phyloP scores from a whole-genome alignment of 2,329 filamentous ascomycete genomes.

The Pseudocercospora ulei region DNA sequence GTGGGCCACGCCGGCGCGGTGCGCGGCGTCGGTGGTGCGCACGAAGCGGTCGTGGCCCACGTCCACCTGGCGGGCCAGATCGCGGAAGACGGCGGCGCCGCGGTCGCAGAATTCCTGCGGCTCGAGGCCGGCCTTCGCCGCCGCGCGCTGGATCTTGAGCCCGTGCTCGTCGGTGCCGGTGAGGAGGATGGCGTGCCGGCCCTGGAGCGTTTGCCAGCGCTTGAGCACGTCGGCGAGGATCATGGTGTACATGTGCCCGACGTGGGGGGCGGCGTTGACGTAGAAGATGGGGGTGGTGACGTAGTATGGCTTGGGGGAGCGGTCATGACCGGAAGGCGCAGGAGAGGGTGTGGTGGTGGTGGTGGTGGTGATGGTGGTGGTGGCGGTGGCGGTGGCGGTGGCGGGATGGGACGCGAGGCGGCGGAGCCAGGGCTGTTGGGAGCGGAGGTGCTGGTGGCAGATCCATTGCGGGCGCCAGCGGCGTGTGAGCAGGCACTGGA shows the following conservation, averaged over 20 bases:
- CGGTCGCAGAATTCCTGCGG: slow-evolving; percentile 82
- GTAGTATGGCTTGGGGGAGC: slow-evolving; percentile 97
- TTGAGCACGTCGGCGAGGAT: slow-evolving; percentile 84
- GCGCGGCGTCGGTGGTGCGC: slow-evolving; percentile 74
- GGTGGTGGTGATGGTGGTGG: slow-evolving; percentile 15
- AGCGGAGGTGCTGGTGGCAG: slow-evolving; percentile 22
- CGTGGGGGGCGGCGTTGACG: slow-evolving; percentile 92
- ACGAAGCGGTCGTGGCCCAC: slow-evolving; percentile 80
- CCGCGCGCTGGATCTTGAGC: slow-evolving; percentile 89
- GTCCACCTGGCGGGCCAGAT: slow-evolving; percentile 58
- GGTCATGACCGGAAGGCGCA: too few species aligned
- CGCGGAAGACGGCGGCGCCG: slow-evolving; percentile 68
- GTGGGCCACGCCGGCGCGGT: slow-evolving; percentile 74
- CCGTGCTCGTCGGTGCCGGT: slow-evolving; percentile 97
- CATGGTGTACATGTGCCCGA: slow-evolving; percentile 91
- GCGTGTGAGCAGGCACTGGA: slow-evolving; percentile 31
- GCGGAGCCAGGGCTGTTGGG: slow-evolving; percentile 17
- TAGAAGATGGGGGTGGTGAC: slow-evolving; percentile 97
- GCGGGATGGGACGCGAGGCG: slow-evolving; percentile 14
- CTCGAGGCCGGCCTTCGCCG: slow-evolving; percentile 57
- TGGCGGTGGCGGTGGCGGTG: slow-evolving; percentile 13
- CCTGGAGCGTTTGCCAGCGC: slow-evolving; percentile 73
- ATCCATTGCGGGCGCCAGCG: slow-evolving; percentile 35
- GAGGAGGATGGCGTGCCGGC: slow-evolving; percentile 60
- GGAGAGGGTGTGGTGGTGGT: slow-evolving; percentile 14